Conservation (phyloP, 805 yeast genomes). For the Saccharomycopsis fodiens region DNA sequence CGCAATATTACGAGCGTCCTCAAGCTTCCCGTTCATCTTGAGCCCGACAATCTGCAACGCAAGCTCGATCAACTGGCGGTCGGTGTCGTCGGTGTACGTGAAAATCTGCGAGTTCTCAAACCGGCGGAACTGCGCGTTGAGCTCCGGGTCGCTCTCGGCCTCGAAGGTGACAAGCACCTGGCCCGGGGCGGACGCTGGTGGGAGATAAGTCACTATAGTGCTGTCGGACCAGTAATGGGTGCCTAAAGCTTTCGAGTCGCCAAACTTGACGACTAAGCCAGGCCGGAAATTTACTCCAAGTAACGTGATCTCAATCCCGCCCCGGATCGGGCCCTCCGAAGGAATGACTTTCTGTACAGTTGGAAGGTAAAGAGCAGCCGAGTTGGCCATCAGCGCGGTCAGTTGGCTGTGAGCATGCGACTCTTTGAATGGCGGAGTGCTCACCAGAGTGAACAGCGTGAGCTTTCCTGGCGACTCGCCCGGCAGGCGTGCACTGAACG, state of each 20-base stretch:
- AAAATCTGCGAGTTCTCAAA: constrained; percentile 43
- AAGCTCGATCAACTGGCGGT: constrained; percentile 85
- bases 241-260: constrained; percentile 67
- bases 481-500: constrained; percentile 11
- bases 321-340: constrained; percentile 90
- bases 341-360: constrained; percentile 84
- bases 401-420: background rate
- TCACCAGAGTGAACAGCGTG: constrained; percentile 12
- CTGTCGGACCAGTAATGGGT: constrained; percentile 96
- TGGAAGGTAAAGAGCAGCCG: constrained; percentile 31
- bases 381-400: background rate
- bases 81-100: constrained; percentile 93
- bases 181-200: constrained; percentile 86
- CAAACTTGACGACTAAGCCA: constrained; percentile 80
- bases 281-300: constrained; percentile 82
- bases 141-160: constrained; percentile 10
- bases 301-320: constrained; percentile 92
- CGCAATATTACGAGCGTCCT: constrained; percentile 92
- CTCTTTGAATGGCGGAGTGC: constrained; percentile 7
- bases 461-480: constrained; percentile 17
- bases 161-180: constrained; percentile 86
- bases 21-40: constrained; percentile 92
- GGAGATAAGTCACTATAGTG: constrained; percentile 87
- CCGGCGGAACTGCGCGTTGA: background rate
- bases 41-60: constrained; percentile 95